Evolutionary conservation across 2,329 filamentous ascomycete genomes (phyloP), one percentile per base, ranked within the genome.

Genomic region (Pestalotiopsis sp.): DNA sequence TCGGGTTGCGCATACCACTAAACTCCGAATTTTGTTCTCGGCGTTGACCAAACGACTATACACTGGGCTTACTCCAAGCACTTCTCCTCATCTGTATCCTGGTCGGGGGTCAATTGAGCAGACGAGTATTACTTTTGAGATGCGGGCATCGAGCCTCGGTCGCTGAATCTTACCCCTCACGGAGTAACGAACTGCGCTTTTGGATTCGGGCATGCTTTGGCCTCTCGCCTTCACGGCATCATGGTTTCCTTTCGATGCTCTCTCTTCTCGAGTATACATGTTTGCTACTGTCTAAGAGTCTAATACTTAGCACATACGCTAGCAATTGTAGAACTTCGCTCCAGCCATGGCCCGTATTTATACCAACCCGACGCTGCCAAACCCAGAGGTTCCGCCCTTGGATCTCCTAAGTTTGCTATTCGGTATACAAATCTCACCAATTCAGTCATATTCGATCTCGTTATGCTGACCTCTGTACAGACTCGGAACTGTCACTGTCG

Each of bases 291-390:
- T 23, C 17, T 12, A n/a, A n/a, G 20, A 52, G 17, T 52, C 4
- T 9, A 52, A n/a, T n/a, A 14, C 9, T 52, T n/a, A 3, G 45
- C 17, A 52, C 17, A 9, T 52, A 3, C 20, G 4, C 20, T 17
- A 52, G 20, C 20, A 7, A 11, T 23, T 20, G 6, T 20, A 52
- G 11, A 27, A 36, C 25, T 7, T 17, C 23, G 7, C 23, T 9
- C 11, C 11, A 59, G 23, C 36, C 13, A 69, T 69, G 68, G 25
- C 68, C 56, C 68, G 68, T n/a, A 76, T 79, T 31, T 69, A 69
- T 13, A 68, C 56, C 20, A 66, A 69, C 27, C 66, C 61, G 12
- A 20, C 49, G 3, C 57, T 68, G 3, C 52, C 56, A 36, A 64
- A 59, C 1, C 14, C 41, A n/a, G 68, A 68, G 49, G 31, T 69